Base-by-base conservation (phyloP, 192 early-diverging fungal genomes). In the Geranomyces michiganensis region DNA sequence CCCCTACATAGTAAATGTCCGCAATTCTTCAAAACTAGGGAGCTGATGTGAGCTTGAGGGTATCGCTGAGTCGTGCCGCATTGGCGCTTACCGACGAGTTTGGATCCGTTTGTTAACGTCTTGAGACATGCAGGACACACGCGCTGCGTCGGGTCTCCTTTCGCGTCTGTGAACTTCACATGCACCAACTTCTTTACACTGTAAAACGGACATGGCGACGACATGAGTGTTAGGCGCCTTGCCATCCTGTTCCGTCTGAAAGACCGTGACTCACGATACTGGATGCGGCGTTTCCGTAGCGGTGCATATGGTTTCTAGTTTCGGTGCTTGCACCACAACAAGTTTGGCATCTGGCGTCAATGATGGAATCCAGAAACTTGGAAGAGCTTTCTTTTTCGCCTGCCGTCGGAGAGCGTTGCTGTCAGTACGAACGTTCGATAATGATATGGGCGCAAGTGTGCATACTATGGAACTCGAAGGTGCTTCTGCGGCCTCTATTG, bases 331-430 rank as follows among this genome's bases (percentile, higher is more conserved):
- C 36, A 86, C 74, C 27, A 80, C 71, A 12, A 80, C 76, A 12
- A 80, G 81, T 55, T 79, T 82, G 41, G 88, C 88, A 1, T 81
- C 81, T 9, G 91, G 91, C 0, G 90, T 92, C 62, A 92, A 61
- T 0, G 90, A 87, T 21, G 91, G 91, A 74, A 91, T 78, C 90
- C 90, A 92, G 71, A 91, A 92, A 79, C 87, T 89, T 30, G 88
- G 86, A 43, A 70, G 73, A 59, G 47, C 70, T 65, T 56, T 68
- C 60, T 66, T 76, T 71, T 77, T 60, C 12, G 58, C 10, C 36
- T 41, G 10, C 3, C 5, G 36, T 41, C 10, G 36, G 36, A 41
- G 36, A 41, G 10, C 36, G 10, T 41, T 41, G 36, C 36, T 10
- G 36, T 41, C 36, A 41, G 36, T 10, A 41, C 10, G 10, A 3